Evolutionary conservation across 805 yeast genomes (phyloP), one percentile per base, ranked within the genome.

Genomic region (Naumovozyma baii): DNA sequence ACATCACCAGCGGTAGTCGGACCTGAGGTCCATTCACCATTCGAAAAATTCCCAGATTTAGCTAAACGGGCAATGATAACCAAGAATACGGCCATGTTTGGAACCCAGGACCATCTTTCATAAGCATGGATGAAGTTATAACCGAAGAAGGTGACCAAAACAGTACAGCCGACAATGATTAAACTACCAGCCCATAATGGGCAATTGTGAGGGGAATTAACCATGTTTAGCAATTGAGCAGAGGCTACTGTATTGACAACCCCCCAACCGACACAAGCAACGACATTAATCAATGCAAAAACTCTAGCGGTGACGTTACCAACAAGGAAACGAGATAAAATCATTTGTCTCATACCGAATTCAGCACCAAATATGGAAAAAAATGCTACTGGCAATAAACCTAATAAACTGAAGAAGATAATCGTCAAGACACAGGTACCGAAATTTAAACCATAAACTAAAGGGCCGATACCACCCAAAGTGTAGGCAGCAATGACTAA

Each of bases 261-360:
- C 63, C 92, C 83, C 96, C 96, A 88, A 52, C 96, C 96, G 40
- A 87, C 76, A 73, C 95, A 84, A 19, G 95, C 88, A 46, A 88
- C 62, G 54, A 78, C 73, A 57, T 87, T 86, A 58, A 88, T 69
- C 34, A 80, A 61, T 8, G 94, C 80, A 54, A 85, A 81, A 41
- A 86, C 70, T 59, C 94, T 74, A 64, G 83, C 79, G 35, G 82
- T 80, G 25, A 67, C 58, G 62, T 80, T 77, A 47, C 96, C 96
- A 46, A 79, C 71, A 51, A 86, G 71, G 62, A 70, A 87, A 50
- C 90, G 73, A 9, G 94, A 77, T 41, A 87, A 55, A 30, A 84
- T 72, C 83, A 87, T 81, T 62, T 88, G 96, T 64, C 96, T 79
- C 46, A 88, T 69, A 49, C 96, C 96, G 39, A 82, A 74, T 48